Conservation (phyloP, 1,284 basidiomycete species). For the Ceratorhiza oryzae-sativae region DNA sequence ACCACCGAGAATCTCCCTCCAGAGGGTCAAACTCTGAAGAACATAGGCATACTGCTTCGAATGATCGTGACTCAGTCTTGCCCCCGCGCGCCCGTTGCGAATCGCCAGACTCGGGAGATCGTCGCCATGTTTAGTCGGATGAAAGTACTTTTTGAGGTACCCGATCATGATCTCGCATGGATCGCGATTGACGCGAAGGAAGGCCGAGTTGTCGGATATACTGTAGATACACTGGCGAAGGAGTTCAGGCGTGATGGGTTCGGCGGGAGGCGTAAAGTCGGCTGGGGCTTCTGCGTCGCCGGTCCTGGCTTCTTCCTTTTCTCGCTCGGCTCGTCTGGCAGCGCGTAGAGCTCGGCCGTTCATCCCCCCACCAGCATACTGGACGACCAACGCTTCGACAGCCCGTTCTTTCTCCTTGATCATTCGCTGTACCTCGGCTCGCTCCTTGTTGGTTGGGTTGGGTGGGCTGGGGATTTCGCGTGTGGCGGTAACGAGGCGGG, state of each 20-base stretch:
- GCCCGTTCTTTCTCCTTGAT: slow-evolving; percentile 83
- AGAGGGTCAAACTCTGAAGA: slow-evolving; percentile 79
- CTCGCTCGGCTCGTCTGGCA: not conserved
- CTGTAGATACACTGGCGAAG: slow-evolving; percentile 76
- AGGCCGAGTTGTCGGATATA: slow-evolving; percentile 85
- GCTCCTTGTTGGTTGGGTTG: slow-evolving; percentile 64
- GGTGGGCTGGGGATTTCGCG: slow-evolving; percentile 67
- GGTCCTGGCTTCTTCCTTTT: not conserved
- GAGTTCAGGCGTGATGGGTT: slow-evolving; percentile 33
- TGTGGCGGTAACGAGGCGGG: slow-evolving; percentile 70
- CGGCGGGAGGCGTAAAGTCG: slow-evolving; percentile 48
- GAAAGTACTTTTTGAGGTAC: slow-evolving; percentile 76
- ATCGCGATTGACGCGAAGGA: slow-evolving; percentile 79
- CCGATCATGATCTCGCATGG: slow-evolving; percentile 81
- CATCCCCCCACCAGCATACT: slow-evolving; percentile 59
- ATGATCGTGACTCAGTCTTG: slow-evolving; percentile 80
- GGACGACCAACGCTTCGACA: slow-evolving; percentile 69
- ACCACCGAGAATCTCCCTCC: slow-evolving; percentile 84
- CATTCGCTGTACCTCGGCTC: slow-evolving; percentile 77
- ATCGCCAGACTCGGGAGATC: slow-evolving; percentile 58
- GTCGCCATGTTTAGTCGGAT: slow-evolving; percentile 62
- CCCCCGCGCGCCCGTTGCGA: slow-evolving; percentile 75
- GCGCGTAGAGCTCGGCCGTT: not conserved
- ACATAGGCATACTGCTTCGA: slow-evolving; percentile 82
- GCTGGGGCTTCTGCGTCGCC: slow-evolving; percentile 64